Evolutionary conservation across 331 rosid genomes (phyloP).

Genomic region (Dryas integrifolia): DNA sequence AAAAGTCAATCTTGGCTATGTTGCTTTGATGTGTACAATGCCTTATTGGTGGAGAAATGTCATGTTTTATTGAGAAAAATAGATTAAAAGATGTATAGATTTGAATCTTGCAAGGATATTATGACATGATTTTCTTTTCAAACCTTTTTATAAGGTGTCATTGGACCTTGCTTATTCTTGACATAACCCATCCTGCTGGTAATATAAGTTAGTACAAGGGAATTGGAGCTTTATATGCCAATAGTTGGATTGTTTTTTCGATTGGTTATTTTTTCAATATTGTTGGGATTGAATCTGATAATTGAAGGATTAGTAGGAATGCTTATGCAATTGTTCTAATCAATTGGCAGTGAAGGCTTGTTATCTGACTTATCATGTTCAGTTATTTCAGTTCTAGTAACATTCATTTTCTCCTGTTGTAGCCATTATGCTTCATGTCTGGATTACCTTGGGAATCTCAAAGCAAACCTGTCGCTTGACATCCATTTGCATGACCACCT

Average conservation of each 20-base stretch:
- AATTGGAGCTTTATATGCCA: not conserved
- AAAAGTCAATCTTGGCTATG: not conserved
- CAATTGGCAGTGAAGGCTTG: not conserved
- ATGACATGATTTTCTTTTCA: not conserved
- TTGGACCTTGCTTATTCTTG: not conserved
- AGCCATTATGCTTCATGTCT: slow-evolving; percentile 97
- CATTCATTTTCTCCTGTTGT: slow-evolving; percentile 30
- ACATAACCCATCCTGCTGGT: not conserved
- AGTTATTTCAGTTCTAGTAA: not conserved
- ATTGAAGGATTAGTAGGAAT: not conserved
- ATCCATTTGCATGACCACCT: slow-evolving; percentile 94
- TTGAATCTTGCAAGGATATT: not conserved
- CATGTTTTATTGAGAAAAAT: not conserved
- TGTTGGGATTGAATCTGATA: not conserved
- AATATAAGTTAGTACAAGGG: not conserved
- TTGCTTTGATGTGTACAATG: not conserved
- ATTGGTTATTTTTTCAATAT: not conserved
- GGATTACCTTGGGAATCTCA: slow-evolving; percentile 93
- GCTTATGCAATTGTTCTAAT: not conserved
- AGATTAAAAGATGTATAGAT: not conserved
- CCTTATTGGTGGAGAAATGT: not conserved
- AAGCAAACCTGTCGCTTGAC: slow-evolving; percentile 76
- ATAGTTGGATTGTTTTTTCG: not conserved
- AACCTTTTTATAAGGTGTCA: not conserved
- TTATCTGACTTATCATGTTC: not conserved